A percentile compares a stretch with the other conserved stretches of the same genome.
Evolutionary conservation across 345 rosid genomes (phyloP).

Genomic region (Kandelia obovata): DNA sequence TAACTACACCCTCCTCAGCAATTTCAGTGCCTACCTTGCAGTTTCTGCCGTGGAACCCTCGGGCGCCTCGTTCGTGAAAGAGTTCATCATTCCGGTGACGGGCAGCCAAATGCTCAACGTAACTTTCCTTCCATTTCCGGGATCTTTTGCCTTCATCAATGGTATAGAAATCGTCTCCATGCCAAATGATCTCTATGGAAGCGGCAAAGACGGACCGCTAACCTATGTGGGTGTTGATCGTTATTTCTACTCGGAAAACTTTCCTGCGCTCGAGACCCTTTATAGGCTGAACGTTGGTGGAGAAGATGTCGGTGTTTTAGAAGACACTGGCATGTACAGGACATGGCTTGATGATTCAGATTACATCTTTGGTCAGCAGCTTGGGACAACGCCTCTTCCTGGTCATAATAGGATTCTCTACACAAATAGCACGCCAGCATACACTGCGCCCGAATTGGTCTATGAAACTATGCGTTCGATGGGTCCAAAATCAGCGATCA

Average conservation of each 20-base stretch:
- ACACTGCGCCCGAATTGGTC: constrained; percentile 2
- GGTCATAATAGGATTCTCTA: not conserved
- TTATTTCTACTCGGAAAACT: not conserved
- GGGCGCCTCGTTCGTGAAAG: not conserved
- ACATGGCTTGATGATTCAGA: constrained; percentile 5
- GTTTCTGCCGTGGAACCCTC: not conserved
- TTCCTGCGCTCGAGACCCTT: constrained; percentile 17
- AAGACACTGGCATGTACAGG: constrained; percentile 28
- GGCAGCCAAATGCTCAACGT: not conserved
- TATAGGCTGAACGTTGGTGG: constrained; percentile 38
- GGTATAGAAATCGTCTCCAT: constrained; percentile 42
- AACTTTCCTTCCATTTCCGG: not conserved
- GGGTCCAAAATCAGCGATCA: not conserved
- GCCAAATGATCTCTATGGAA: constrained; percentile 17
- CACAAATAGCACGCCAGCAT: constrained; percentile 1
- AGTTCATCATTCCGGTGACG: not conserved
- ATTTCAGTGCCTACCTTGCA: constrained; percentile 13
- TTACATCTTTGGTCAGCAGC: not conserved
- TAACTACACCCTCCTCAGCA: constrained; percentile 5
- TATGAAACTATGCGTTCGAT: constrained; percentile 6
- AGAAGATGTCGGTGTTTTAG: not conserved
- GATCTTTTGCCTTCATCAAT: constrained; percentile 29
- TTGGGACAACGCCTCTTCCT: not conserved
- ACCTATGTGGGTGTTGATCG: not conserved
- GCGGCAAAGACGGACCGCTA: not conserved